Conservation (phyloP, 129 eudicot species). For the Solidago caesia region DNA sequence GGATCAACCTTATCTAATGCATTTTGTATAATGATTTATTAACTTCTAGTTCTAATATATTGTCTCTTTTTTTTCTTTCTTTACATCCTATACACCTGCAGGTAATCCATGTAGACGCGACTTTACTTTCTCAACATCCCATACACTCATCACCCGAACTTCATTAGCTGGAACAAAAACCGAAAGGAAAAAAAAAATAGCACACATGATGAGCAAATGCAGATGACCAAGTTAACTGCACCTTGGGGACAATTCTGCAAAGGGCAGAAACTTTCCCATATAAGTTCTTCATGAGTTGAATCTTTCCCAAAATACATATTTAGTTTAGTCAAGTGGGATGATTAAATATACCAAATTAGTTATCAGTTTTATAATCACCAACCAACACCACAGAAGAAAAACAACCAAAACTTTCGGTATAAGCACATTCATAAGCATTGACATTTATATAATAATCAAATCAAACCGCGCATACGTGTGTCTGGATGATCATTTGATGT, state of each 20-base stretch:
- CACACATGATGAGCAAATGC: neutral
- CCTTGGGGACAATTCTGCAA: neutral
- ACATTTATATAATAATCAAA: conserved; percentile 22
- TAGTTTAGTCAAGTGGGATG: conserved; percentile 24
- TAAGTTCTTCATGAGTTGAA: conserved; percentile 15
- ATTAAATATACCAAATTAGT: neutral
- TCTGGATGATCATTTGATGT: conserved; percentile 28
- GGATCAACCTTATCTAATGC: neutral
- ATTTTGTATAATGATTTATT: neutral
- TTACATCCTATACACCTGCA: neutral
- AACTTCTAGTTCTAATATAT: neutral
- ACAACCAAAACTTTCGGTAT: conserved; percentile 35
- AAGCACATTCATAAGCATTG: conserved; percentile 30
- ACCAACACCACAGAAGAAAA: conserved; percentile 38
- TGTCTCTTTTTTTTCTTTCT: neutral
- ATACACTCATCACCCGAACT: neutral
- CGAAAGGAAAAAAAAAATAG: neutral
- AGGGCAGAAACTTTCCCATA: conserved; percentile 7
- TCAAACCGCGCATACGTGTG: conserved; percentile 23
- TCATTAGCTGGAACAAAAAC: neutral
- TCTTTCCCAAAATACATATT: neutral
- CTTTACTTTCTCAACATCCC: neutral
- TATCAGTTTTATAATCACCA: conserved; percentile 15
- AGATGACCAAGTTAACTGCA: neutral
- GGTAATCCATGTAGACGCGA: neutral